These are phyloP conservation scores for Moricandia arvensis DNA, from an alignment of 345 rosid species.

Conservation along the genomic window DNA sequence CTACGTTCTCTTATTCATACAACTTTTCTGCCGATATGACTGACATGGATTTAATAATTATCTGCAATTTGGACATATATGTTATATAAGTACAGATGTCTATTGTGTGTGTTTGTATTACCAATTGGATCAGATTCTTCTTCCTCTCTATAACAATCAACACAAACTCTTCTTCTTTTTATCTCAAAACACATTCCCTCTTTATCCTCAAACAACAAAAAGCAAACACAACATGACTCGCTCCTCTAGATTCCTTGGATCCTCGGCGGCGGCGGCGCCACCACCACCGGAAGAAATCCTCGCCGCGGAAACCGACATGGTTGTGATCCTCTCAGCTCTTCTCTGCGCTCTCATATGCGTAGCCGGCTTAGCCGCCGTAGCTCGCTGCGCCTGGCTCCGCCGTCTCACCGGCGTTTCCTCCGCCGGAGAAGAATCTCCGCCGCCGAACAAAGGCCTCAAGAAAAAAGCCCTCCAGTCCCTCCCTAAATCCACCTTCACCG, in stretches of 20 bases:
- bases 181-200: not conserved
- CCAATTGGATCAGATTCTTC: constrained; percentile 31
- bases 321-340: constrained; percentile 65
- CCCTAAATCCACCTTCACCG: constrained; percentile 58
- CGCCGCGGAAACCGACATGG: constrained; percentile 60
- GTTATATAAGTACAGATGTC: constrained; percentile 28
- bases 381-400: constrained; percentile 68
- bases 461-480: constrained; percentile 62
- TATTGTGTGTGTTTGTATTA: constrained; percentile 21
- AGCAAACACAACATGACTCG: constrained; percentile 46
- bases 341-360: constrained; percentile 72
- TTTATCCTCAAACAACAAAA: not conserved
- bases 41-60: constrained; percentile 10
- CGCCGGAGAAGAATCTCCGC: constrained; percentile 18
- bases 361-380: constrained; percentile 65
- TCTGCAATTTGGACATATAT: constrained; percentile 18
- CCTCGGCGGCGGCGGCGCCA: constrained; percentile 35
- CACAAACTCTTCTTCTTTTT: not conserved
- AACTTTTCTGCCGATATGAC: constrained; percentile 11
- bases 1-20: not conserved
- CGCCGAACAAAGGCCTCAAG: constrained; percentile 67
- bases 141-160: not conserved
- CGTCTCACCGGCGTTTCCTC: constrained; percentile 37
- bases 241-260: constrained; percentile 38
- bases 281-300: constrained; percentile 42